Conservation (phyloP, 805 yeast genomes). For the Metschnikowia anglica region DNA sequence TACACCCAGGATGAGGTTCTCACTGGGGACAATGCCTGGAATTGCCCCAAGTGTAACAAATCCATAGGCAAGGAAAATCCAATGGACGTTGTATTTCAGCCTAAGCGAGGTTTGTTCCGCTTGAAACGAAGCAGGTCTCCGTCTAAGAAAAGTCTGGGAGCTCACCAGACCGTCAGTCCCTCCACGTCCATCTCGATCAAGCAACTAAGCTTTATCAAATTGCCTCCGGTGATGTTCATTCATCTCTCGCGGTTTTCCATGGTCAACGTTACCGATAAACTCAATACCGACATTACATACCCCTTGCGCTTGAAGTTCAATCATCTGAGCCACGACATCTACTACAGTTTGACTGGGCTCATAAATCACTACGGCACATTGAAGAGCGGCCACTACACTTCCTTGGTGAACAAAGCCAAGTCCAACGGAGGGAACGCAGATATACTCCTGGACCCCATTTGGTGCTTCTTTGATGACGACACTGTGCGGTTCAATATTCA, state of each 20-base stretch:
- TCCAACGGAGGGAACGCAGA: constrained; percentile 15
- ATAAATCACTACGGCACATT: constrained; percentile 72
- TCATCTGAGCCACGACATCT: constrained; percentile 28
- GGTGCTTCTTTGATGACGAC: constrained; percentile 81
- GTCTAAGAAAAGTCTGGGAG: constrained; percentile 20
- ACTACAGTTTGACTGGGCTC: constrained; percentile 58
- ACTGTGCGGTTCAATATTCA: constrained; percentile 42
- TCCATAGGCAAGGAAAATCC: constrained; percentile 13
- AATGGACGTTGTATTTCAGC: constrained; percentile 34
- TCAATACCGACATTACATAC: constrained; percentile 50
- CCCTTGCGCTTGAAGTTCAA: constrained; percentile 54
- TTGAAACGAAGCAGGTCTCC: constrained; percentile 39
- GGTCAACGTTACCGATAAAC: constrained; percentile 54
- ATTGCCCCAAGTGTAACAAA: constrained; percentile 68
- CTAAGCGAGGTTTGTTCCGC: constrained; percentile 36
- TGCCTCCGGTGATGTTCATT: constrained; percentile 40
- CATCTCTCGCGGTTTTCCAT: constrained; percentile 45
- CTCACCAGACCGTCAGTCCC: constrained; percentile 3
- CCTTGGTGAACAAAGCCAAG: constrained; percentile 53
- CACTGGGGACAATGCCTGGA: constrained; percentile 80
- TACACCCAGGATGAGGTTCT: constrained; percentile 65
- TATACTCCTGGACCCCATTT: constrained; percentile 44
- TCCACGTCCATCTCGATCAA: constrained; percentile 21
- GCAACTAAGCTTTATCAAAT: constrained; percentile 31
- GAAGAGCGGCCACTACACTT: constrained; percentile 75